A percentile compares a stretch with the other conserved stretches of the same genome.
Evolutionary conservation across 108 stramenopile genomes (phyloP).

Genomic region (Fragilaria radians): DNA sequence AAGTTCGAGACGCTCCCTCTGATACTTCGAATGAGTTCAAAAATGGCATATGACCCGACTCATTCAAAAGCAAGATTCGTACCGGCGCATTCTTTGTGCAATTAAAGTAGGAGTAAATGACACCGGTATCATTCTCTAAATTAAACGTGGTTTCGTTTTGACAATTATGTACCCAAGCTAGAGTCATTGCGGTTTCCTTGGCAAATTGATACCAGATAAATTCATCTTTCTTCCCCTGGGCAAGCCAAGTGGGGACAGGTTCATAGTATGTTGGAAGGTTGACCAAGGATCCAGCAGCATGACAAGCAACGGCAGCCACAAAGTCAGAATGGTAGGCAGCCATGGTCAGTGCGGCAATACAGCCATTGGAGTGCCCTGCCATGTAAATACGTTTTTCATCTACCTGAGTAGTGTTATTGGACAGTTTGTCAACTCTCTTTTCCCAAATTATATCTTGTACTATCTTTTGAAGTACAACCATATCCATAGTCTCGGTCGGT

Average conservation of each 20-base stretch:
- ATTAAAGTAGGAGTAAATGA: neutral
- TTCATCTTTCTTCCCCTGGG: conserved; percentile 11
- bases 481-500: conserved; percentile 3
- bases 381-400: conserved; percentile 25
- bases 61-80: conserved; percentile 2
- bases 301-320: conserved; percentile 26
- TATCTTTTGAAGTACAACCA: conserved; percentile 6
- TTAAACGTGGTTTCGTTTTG: neutral
- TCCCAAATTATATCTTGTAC: neutral
- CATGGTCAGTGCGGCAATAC: conserved; percentile 14
- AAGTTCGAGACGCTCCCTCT: neutral
- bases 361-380: conserved; percentile 35
- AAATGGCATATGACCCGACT: conserved; percentile 15
- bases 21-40: neutral
- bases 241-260: conserved; percentile 10
- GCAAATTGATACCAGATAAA: conserved; percentile 3
- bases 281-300: conserved; percentile 5
- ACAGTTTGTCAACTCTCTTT: neutral
- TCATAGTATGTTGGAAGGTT: conserved; percentile 9
- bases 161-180: neutral
- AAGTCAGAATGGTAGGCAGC: conserved; percentile 18
- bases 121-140: neutral
- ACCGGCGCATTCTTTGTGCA: conserved; percentile 23
- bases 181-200: neutral
- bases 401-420: conserved; percentile 4